phyloP scores from a whole-genome alignment of 176 grass and related monocot genomes.

The Pharus latifolius region DNA sequence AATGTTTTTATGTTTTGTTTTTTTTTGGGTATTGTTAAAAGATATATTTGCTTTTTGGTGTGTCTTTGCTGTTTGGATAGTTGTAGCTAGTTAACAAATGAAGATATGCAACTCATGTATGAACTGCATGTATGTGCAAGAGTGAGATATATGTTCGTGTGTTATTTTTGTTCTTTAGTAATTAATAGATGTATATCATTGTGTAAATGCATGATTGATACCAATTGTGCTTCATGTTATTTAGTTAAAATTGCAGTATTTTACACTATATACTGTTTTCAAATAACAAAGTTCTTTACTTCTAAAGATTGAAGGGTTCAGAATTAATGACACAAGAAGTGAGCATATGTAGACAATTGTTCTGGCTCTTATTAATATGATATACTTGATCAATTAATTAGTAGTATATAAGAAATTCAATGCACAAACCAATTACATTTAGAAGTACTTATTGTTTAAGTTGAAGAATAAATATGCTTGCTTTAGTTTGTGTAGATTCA shows the following conservation, averaged over 20 bases:
- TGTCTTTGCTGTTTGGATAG: neutral
- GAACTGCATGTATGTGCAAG: neutral
- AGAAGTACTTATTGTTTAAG: neutral
- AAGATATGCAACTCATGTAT: neutral
- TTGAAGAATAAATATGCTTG: neutral
- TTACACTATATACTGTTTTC: no score
- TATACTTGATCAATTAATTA: neutral
- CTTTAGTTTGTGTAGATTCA: neutral
- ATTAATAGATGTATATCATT: neutral
- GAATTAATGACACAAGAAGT: neutral
- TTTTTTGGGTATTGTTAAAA: constrained; percentile 26
- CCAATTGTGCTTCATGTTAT: neutral
- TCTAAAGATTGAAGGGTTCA: neutral
- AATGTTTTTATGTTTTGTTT: constrained; percentile 1
- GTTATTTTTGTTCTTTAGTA: neutral
- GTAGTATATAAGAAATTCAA: neutral
- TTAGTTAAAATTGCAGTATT: neutral
- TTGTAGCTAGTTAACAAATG: neutral
- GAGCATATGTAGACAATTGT: no score
- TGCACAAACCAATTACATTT: neutral
- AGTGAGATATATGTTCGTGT: neutral
- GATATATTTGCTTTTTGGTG: neutral
- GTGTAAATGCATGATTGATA: neutral
- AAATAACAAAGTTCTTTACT: neutral
- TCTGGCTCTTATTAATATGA: neutral